Conservation (phyloP, 164 flowering plant species). For the Sedum album region DNA sequence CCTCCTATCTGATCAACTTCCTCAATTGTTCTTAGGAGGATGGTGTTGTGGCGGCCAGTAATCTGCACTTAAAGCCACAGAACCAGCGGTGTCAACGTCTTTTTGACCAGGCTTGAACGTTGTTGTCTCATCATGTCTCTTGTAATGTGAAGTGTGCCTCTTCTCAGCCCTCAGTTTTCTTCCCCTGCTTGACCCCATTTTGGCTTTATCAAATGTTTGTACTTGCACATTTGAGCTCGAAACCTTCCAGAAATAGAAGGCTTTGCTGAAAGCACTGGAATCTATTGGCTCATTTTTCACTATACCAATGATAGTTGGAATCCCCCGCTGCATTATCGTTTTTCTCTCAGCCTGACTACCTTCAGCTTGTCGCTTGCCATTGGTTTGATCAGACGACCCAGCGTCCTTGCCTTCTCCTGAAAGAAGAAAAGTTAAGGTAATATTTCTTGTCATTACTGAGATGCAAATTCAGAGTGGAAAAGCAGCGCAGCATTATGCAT, state of each 20-base stretch:
- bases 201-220: too few relatives aligned
- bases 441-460: too few relatives aligned
- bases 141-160: neutral
- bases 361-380: neutral
- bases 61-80: conserved; percentile 2
- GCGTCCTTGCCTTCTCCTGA: too few relatives aligned
- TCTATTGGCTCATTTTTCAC: neutral
- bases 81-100: neutral
- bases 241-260: neutral
- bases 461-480: neutral
- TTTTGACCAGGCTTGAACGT: neutral
- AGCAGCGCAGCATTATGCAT: neutral
- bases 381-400: neutral
- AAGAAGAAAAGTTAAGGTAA: too few relatives aligned
- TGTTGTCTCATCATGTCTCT: neutral
- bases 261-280: neutral
- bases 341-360: neutral
- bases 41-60: neutral
- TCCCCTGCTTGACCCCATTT: neutral
- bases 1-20: neutral
- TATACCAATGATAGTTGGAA: neutral
- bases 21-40: neutral
- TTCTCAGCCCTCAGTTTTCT: neutral
- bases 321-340: neutral
- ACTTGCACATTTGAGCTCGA: neutral